phyloP scores from a whole-genome alignment of 2,329 filamentous ascomycete genomes.

The Dendrostoma leiphaemia region DNA sequence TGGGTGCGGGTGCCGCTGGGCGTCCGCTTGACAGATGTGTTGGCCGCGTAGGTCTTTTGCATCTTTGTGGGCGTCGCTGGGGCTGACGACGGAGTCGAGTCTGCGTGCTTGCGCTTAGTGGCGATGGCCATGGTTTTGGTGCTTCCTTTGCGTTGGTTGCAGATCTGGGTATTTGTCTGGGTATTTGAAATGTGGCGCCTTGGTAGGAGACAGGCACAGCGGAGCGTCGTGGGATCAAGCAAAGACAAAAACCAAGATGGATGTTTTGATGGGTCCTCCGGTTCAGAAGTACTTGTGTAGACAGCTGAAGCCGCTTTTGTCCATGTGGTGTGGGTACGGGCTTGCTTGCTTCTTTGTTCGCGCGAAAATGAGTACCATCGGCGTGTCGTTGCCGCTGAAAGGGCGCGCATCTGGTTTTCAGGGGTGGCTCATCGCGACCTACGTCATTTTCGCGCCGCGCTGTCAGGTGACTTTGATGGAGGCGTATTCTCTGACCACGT shows the following conservation, averaged over 20 bases:
- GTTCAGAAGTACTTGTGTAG: no score
- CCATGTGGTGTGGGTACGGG: neutral
- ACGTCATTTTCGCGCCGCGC: conserved; percentile 2
- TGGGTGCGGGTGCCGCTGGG: neutral
- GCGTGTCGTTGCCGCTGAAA: conserved; percentile 13
- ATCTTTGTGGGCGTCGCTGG: conserved; percentile 1
- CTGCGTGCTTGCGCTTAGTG: neutral
- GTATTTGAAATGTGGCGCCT: neutral
- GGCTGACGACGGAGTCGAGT: neutral
- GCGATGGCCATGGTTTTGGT: conserved; percentile 4
- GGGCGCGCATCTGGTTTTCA: conserved; percentile 8
- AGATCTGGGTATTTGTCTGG: no score
- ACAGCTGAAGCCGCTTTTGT: neutral
- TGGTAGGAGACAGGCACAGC: neutral
- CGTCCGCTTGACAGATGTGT: conserved; percentile 3
- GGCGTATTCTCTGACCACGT: neutral
- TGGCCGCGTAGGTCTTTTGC: conserved; percentile 8
- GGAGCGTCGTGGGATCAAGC: neutral
- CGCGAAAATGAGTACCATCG: conserved; percentile 8
- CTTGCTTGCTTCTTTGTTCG: neutral
- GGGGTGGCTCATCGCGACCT: neutral
- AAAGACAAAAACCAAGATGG: neutral
- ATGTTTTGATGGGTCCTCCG: neutral
- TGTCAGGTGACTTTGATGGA: neutral
- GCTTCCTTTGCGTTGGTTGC: neutral